These are phyloP conservation scores for Carex arenaria DNA, from an alignment of 202 grass and related monocot species.

Conservation along the genomic window DNA sequence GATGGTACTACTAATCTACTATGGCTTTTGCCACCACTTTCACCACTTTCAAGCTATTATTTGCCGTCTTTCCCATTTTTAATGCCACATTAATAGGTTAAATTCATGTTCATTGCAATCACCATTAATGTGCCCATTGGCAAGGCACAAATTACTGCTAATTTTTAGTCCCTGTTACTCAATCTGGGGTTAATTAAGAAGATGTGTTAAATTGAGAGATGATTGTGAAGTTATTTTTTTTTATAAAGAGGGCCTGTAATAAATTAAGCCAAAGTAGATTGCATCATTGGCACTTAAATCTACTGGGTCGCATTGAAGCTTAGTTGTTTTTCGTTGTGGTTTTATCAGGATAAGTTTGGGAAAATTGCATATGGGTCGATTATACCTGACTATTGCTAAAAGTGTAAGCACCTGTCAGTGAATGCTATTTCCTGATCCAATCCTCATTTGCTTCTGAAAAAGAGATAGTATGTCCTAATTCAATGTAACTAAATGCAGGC, in stretches of 20 bases:
- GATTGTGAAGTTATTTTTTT: neutral
- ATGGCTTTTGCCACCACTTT: neutral
- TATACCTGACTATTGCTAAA: neutral
- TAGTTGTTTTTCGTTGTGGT: neutral
- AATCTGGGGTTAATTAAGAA: neutral
- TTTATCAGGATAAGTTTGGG: neutral
- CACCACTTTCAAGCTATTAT: neutral
- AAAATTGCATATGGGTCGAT: neutral
- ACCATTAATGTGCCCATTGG: neutral
- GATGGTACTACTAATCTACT: neutral
- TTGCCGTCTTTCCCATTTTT: neutral
- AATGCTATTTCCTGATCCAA: neutral
- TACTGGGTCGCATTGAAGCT: neutral
- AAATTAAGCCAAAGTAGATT: neutral
- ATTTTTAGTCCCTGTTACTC: neutral
- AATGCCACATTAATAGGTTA: neutral
- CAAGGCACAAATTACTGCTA: neutral
- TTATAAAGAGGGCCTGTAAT: neutral
- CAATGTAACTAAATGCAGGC: constrained; percentile 26
- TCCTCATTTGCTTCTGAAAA: neutral
- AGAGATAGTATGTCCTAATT: neutral
- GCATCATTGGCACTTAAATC: neutral
- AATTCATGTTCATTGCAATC: neutral
- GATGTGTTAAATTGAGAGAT: neutral
- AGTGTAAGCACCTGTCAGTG: neutral